Conservation (phyloP, 768 basidiomycete genomes). For the Lactarius sp. region DNA sequence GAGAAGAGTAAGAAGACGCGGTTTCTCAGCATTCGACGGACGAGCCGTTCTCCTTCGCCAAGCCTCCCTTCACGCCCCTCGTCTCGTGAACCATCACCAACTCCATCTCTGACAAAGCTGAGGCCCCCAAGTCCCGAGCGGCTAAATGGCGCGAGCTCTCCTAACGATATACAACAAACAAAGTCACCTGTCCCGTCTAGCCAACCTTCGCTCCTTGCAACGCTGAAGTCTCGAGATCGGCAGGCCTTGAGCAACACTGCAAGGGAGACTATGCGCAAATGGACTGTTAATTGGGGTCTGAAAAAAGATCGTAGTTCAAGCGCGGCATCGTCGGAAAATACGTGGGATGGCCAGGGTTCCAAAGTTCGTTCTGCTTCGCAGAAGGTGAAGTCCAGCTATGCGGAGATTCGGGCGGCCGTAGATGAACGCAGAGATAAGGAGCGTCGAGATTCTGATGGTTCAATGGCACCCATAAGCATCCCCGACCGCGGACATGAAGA, state of each 20-base stretch:
- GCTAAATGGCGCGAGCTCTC: background rate
- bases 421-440: constrained; percentile 50
- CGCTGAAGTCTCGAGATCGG: constrained; percentile 78
- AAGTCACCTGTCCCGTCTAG: constrained; percentile 5
- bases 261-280: constrained; percentile 87
- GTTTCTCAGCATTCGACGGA: constrained; percentile 18
- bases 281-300: constrained; percentile 79
- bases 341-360: constrained; percentile 15
- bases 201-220: constrained; percentile 50
- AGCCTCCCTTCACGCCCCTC: constrained; percentile 10
- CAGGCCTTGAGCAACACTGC: constrained; percentile 81
- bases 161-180: background rate
- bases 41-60: constrained; percentile 16
- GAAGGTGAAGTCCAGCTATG: constrained; percentile 50
- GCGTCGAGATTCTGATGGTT: constrained; percentile 24
- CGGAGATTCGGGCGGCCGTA: constrained; percentile 73
- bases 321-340: constrained; percentile 23
- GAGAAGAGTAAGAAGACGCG: constrained; percentile 19
- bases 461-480: constrained; percentile 35
- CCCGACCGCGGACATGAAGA: constrained; percentile 31
- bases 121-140: constrained; percentile 10
- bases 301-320: constrained; percentile 45
- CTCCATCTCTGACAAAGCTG: constrained; percentile 14
- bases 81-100: constrained; percentile 19
- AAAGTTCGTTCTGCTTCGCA: constrained; percentile 4